Conservation (phyloP, 768 basidiomycete species). For the Amanita muscaria region DNA sequence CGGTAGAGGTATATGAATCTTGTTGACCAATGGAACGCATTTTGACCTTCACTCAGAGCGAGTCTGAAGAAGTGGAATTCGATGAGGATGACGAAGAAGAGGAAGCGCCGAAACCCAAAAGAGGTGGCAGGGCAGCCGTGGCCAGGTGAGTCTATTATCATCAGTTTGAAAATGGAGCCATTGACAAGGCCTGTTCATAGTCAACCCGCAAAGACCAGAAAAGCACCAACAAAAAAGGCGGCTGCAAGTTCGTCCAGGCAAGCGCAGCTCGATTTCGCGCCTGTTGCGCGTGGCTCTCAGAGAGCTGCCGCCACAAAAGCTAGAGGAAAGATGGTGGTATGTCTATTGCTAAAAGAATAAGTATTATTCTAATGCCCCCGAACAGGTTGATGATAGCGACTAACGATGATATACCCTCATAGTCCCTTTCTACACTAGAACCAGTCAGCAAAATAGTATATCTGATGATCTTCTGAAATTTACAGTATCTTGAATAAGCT, state of each 20-base stretch:
- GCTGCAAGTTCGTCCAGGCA: constrained; percentile 42
- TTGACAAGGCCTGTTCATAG: constrained; percentile 16
- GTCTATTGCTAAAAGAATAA: no score
- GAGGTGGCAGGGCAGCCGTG: constrained; percentile 55
- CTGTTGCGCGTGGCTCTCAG: constrained; percentile 46
- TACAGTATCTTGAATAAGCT: no score
- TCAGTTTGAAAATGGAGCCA: not conserved
- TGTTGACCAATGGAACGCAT: not conserved
- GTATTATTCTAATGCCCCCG: not conserved
- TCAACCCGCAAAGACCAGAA: constrained; percentile 27
- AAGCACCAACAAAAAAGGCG: constrained; percentile 39
- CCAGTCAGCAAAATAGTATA: no score
- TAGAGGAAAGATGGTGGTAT: constrained; percentile 51
- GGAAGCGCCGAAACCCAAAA: constrained; percentile 44
- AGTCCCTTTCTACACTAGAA: no score
- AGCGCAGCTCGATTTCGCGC: constrained; percentile 54
- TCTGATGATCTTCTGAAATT: no score
- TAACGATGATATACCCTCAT: no score
- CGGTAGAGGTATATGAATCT: constrained; percentile 22
- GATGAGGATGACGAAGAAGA: constrained; percentile 43
- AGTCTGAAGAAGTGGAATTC: constrained; percentile 44
- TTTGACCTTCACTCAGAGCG: constrained; percentile 20
- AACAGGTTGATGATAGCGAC: constrained; percentile 18
- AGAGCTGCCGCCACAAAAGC: constrained; percentile 66
- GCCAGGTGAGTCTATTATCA: constrained; percentile 37